Evolutionary conservation across 1,284 basidiomycete species (phyloP), one percentile per base, ranked within the genome.

Genomic region (Pseudozyma sp.): DNA sequence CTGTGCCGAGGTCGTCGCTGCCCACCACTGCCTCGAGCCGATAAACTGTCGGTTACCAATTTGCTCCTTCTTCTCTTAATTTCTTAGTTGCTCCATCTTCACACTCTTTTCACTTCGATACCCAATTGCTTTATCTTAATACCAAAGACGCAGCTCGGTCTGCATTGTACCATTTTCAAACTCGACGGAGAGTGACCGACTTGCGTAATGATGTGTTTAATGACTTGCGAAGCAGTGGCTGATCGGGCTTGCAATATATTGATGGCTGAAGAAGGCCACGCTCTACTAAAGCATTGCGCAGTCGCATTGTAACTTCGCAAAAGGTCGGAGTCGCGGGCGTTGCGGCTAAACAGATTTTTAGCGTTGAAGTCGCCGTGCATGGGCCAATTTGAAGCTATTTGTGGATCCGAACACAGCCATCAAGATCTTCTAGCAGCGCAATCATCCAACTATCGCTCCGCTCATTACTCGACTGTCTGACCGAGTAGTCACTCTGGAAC

Each of bases 71-170:
- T 44, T 44, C 42, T 16, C 42, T 39, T 39, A 9, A 39, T 14
- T 10, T 19, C n/a, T 52, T 48, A 12, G 5, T n/a, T 44, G 9
- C 44, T 47, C 35, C 53, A 8, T 25, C 35, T 38, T 7, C 25
- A 45, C 18, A 35, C 31, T 44, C 16, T 48, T 56, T 50, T 19
- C 48, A 16, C 12, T 40, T 48, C 14, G 50, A 44, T 53, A 59
- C 63, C 63, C 36, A n/a, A 50, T 59, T 53, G 31, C 51, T 50
- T 52, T n/a, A 25, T 40, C 16, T n/a, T 11, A 57, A 49, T 45
- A 43, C 43, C 14, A 45, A 48, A 34, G 25, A 19, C 18, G 44
- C 42, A 52, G 51, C 44, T 5, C 10, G 54, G 50, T 48, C 44
- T 57, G 49, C 43, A 31, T 52, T 52, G 43, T 34, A 35, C 21